Evolutionary conservation across 768 basidiomycete genomes (phyloP).

Genomic region (Naganishia kalamii): DNA sequence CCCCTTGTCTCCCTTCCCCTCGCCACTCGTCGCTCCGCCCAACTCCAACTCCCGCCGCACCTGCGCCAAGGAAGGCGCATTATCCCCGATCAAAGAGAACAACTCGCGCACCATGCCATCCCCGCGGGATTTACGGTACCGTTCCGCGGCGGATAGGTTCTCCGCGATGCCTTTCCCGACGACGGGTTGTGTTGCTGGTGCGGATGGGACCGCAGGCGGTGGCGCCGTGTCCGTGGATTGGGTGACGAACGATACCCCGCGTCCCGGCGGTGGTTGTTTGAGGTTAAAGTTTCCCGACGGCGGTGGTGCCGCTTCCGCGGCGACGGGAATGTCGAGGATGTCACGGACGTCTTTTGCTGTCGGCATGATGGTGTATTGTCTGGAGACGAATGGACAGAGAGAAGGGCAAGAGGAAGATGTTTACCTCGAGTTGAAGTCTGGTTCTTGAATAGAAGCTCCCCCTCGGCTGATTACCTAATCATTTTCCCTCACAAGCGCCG

Average conservation of each 20-base stretch:
- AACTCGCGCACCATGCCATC: constrained; percentile 90
- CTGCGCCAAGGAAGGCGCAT: constrained; percentile 69
- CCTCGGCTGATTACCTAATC: background rate
- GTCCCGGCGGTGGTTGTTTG: constrained; percentile 2
- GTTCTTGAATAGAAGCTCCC: too few relatives aligned
- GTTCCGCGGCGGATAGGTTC: background rate
- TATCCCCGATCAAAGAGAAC: constrained; percentile 89
- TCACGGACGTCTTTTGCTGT: background rate
- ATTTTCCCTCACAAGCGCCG: too few relatives aligned
- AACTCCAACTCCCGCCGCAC: constrained; percentile 29
- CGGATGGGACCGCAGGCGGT: background rate
- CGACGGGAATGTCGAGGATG: background rate
- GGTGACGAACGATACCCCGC: background rate
- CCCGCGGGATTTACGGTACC: background rate
- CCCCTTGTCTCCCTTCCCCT: constrained; percentile 57
- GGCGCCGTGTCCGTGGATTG: background rate
- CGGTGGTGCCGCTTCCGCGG: background rate
- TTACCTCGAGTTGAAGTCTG: too few relatives aligned
- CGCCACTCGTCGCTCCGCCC: constrained; percentile 15
- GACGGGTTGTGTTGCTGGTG: background rate
- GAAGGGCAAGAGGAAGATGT: background rate
- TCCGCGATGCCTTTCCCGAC: background rate
- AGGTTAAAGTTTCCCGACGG: background rate
- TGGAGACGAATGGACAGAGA: background rate
- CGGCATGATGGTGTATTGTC: background rate